phyloP scores from a whole-genome alignment of 2,329 filamentous ascomycete species.

The Trichoderma sp. region DNA sequence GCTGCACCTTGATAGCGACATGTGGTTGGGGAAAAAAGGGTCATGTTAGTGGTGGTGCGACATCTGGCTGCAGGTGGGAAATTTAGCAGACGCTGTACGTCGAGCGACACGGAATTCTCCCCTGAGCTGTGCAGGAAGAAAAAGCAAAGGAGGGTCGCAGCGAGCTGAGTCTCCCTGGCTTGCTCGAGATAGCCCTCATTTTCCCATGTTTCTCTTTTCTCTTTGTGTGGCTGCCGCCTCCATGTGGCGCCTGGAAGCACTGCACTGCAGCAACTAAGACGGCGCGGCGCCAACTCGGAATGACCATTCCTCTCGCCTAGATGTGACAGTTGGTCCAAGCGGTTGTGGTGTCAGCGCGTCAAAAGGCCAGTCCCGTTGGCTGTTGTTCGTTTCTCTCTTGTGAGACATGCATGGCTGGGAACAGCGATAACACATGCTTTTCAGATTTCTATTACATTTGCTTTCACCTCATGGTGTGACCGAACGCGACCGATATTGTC shows the following conservation, averaged over 20 bases:
- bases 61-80: constrained; percentile 3
- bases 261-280: neutral
- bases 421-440: neutral
- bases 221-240: neutral
- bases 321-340: neutral
- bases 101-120: neutral
- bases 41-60: constrained; percentile 5
- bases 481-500: neutral
- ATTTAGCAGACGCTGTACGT: neutral
- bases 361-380: neutral
- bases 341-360: neutral
- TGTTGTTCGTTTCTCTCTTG: neutral
- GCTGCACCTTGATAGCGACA: neutral
- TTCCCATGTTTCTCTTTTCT: constrained; percentile 7
- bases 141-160: neutral
- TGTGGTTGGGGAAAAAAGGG: neutral
- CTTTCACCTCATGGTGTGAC: neutral
- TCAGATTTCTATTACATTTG: neutral
- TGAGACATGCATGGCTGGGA: neutral
- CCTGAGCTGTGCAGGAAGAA: neutral
- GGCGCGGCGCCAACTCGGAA: neutral
- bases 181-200: neutral
- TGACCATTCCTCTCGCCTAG: neutral
- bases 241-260: neutral
- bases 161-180: neutral